Evolutionary conservation across 352 stramenopile genomes (phyloP).

Genomic region (Phytophthora sansomeana): DNA sequence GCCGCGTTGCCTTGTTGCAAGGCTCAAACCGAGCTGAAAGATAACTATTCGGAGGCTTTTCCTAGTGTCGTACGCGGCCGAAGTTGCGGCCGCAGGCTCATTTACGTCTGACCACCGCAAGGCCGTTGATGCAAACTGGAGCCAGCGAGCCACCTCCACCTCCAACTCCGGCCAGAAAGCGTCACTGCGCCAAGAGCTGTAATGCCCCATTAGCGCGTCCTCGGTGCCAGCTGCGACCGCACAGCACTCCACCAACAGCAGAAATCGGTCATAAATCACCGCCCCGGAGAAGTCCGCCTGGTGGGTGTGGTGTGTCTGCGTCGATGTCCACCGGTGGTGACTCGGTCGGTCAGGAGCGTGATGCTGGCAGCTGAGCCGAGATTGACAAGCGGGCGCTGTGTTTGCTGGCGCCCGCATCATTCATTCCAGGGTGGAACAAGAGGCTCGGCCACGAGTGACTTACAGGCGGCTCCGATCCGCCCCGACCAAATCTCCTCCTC

Average conservation of each 20-base stretch:
- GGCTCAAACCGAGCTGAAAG: conserved; percentile 3
- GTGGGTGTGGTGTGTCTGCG: conserved; percentile 21
- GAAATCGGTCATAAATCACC: conserved; percentile 38
- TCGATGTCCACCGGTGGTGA: conserved; percentile 22
- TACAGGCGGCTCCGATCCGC: conserved; percentile 4
- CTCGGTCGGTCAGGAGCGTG: conserved; percentile 4
- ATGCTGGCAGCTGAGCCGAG: conserved; percentile 6
- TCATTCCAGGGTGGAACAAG: conserved; percentile 41
- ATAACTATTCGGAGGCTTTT: conserved; percentile 12
- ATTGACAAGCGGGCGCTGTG: conserved; percentile 18
- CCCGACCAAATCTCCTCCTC: not conserved
- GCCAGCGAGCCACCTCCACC: no score
- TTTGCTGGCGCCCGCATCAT: conserved; percentile 35
- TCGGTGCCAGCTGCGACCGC: conserved; percentile 20
- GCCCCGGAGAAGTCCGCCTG: conserved; percentile 15
- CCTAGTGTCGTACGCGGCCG: conserved; percentile 9
- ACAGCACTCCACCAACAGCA: conserved; percentile 3
- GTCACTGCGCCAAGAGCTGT: conserved; percentile 28
- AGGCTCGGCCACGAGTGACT: conserved; percentile 11
- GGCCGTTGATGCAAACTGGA: conserved; percentile 20
- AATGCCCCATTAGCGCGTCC: conserved; percentile 9
- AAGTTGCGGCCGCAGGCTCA: conserved; percentile 21
- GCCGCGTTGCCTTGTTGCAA: conserved; percentile 7
- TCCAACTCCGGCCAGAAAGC: conserved; percentile 33
- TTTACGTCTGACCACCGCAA: conserved; percentile 25